Evolutionary conservation across 768 basidiomycete species (phyloP).

Genomic region (Leccinum fibrillosum): DNA sequence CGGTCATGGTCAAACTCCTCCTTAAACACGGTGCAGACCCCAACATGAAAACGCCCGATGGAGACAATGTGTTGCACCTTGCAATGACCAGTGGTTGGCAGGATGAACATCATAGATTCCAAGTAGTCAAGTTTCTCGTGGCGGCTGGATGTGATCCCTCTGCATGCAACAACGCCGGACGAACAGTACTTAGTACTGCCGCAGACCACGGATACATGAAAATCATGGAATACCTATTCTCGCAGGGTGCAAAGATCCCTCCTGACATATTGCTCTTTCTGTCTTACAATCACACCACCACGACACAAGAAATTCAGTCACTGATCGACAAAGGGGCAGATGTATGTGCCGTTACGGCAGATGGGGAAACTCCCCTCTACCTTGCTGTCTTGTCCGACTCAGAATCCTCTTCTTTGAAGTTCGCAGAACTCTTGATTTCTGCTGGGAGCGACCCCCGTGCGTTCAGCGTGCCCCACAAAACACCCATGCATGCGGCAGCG

Average conservation of each 20-base stretch:
- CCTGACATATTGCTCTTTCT: not conserved
- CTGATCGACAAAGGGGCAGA: not conserved
- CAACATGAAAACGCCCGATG: not conserved
- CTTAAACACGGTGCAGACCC: not conserved
- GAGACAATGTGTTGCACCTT: not conserved
- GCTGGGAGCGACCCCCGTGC: not conserved
- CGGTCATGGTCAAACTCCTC: not conserved
- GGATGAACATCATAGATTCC: accelerated
- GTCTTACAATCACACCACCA: not conserved
- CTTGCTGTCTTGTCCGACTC: accelerated
- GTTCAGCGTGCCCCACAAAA: not conserved
- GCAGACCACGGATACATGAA: not conserved
- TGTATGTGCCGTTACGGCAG: accelerated
- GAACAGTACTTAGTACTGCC: accelerated
- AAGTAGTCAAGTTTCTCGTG: not conserved
- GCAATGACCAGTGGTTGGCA: accelerated
- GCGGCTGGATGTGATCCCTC: not conserved
- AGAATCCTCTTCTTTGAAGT: not conserved
- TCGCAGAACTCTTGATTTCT: not conserved
- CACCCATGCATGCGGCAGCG: not conserved
- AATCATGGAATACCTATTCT: not conserved
- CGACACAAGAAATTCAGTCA: not conserved
- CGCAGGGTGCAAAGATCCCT: not conserved
- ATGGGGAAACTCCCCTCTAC: not conserved
- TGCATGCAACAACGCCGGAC: not conserved